phyloP scores from a whole-genome alignment of 139 green algal species.

The Zygnema cylindricum region DNA sequence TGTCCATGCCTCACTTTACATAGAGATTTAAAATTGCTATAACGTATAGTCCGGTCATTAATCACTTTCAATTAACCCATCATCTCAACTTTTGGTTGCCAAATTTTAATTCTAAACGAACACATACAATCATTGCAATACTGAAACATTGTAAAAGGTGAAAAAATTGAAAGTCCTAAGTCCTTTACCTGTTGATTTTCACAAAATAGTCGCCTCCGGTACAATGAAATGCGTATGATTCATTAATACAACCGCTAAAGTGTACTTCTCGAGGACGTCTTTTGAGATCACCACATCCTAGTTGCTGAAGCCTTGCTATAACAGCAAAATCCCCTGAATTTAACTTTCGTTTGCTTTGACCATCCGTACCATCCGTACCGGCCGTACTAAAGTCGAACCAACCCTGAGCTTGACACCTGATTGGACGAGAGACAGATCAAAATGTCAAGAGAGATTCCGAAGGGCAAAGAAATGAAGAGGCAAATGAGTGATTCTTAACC shows the following conservation, averaged over 20 bases:
- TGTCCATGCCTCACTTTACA: too few relatives aligned
- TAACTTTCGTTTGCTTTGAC: background rate
- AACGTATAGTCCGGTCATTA: too few relatives aligned
- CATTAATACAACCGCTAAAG: slow-evolving; percentile 61
- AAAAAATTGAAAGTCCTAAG: background rate
- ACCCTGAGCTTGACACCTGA: background rate
- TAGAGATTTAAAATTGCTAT: too few relatives aligned
- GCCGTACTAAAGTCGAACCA: slow-evolving; percentile 51
- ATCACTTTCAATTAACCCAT: too few relatives aligned
- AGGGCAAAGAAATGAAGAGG: too few relatives aligned
- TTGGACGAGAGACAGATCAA: background rate
- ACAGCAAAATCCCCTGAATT: slow-evolving; percentile 38
- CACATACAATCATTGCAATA: background rate
- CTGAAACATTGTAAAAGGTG: background rate
- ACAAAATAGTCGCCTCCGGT: slow-evolving; percentile 49
- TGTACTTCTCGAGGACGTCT: slow-evolving; percentile 48
- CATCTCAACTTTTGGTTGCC: background rate
- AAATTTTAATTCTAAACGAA: slow-evolving; percentile 17
- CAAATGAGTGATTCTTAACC: too few relatives aligned
- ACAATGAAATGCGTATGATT: slow-evolving; percentile 61
- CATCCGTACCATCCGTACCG: background rate
- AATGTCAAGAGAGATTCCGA: too few relatives aligned
- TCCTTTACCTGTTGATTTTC: slow-evolving; percentile 60
- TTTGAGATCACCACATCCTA: slow-evolving; percentile 42
- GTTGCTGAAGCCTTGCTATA: slow-evolving; percentile 15